Base-by-base conservation (phyloP, 768 basidiomycete species). In the Termitomyces sp. region DNA sequence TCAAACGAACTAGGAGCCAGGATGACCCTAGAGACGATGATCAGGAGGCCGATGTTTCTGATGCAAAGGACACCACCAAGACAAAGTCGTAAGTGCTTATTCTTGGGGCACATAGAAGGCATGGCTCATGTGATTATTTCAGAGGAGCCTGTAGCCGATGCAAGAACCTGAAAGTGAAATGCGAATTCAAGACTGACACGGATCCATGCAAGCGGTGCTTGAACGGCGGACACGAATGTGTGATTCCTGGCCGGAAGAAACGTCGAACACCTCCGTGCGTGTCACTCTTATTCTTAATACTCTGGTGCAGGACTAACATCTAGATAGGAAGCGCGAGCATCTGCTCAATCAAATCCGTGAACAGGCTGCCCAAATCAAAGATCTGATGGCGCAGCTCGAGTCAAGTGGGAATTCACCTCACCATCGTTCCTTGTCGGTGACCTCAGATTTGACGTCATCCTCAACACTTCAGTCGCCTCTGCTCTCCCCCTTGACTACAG, bases 191-290 rank as follows among this genome's bases (percentile, higher is more conserved):
- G 68, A 82, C 81, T 14, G 86, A 88, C 50, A 82, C 79, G 14
- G 88, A 91, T 64, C 83, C 84, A 3, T 93, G 90, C 71, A 89
- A 83, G 67, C 85, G 90, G 12, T 93, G 90, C 65, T 70, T 81
- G 55, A 82, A 83, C 59, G 87, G 86, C 10, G 82, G 82, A 6
- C 85, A 89, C 56, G 87, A 89, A 52, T 93, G 90, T 63, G 73
- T 86, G 42, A 89, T 88, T 50, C 90, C 90, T n/a, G 90, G 89
- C n/a, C 80, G 88, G 60, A 92, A 90, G 72, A 88, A 89, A 66
- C 86, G 90, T 56, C 78, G 86, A 46, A 81, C 86, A 5, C 90
- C 91, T 53, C 91, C 88, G 90, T 92, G 72, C 69, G 87, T 74
- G 16, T 18, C 9, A 34, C 13, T 27, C 22, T 47, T 14, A 5